These are phyloP conservation scores for Cytospora chrysosperma DNA, from an alignment of 2,329 filamentous ascomycete species.

Conservation along the genomic window DNA sequence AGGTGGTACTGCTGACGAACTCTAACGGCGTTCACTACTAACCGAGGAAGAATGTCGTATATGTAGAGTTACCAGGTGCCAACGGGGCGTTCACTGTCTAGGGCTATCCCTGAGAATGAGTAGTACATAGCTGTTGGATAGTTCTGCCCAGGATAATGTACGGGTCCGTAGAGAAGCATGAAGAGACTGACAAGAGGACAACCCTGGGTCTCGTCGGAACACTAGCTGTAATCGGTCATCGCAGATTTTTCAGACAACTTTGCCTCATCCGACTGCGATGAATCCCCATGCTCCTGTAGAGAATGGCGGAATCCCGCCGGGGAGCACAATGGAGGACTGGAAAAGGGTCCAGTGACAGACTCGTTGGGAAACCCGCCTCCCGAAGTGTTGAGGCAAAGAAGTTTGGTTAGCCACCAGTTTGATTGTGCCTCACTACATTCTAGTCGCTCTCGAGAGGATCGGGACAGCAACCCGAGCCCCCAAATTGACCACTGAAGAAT, in stretches of 20 bases:
- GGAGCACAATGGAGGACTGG: not conserved
- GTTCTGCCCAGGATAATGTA: not conserved
- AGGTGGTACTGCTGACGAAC: not conserved
- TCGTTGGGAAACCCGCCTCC: not conserved
- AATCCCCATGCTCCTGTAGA: not conserved
- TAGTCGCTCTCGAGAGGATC: not conserved
- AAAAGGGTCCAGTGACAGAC: not conserved
- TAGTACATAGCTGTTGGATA: not conserved
- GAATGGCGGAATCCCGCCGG: not conserved
- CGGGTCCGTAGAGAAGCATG: not conserved
- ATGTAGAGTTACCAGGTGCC: not conserved
- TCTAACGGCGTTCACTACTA: not conserved
- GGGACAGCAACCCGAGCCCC: not conserved
- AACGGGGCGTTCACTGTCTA: not conserved
- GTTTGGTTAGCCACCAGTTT: not conserved
- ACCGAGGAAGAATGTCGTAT: not conserved
- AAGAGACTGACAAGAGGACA: too few relatives aligned
- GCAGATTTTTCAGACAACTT: not conserved
- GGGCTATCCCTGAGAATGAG: not conserved
- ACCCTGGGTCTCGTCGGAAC: not conserved
- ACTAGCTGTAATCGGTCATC: not conserved
- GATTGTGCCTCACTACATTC: not conserved
- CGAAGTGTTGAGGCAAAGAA: not conserved
- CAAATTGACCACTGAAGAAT: not conserved
- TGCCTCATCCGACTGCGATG: not conserved